phyloP scores from a whole-genome alignment of 2,329 filamentous ascomycete species.

The Talaromyces amestolkiae region DNA sequence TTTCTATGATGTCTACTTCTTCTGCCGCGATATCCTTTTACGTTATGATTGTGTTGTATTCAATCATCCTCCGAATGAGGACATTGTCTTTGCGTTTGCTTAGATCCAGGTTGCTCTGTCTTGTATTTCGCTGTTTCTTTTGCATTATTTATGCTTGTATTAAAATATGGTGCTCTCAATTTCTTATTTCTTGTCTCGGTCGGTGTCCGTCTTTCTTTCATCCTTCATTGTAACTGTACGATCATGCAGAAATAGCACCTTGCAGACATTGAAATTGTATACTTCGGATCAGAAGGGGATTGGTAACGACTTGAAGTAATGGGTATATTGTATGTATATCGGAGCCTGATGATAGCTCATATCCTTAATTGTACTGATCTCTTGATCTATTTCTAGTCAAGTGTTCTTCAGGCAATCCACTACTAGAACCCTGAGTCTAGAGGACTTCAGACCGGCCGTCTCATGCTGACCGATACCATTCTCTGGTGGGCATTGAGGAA shows the following conservation, averaged over 20 bases:
- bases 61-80: constrained; percentile 13
- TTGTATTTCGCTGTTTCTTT: constrained; percentile 20
- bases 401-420: neutral
- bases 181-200: constrained; percentile 18
- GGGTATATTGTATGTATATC: constrained; percentile 8
- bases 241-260: constrained; percentile 17
- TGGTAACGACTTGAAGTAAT: neutral
- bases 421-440: neutral
- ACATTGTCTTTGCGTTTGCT: constrained; percentile 16
- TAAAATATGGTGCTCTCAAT: constrained; percentile 13
- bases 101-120: neutral
- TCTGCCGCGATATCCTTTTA: constrained; percentile 14
- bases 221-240: constrained; percentile 20
- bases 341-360: neutral
- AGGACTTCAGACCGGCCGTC: neutral
- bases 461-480: too few species aligned
- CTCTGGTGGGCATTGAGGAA: neutral
- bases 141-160: constrained; percentile 17
- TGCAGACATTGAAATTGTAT: constrained; percentile 4
- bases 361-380: neutral
- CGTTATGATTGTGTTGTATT: constrained; percentile 10
- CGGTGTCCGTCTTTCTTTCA: constrained; percentile 18
- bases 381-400: neutral
- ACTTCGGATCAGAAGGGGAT: neutral
- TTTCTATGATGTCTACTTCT: constrained; percentile 5